These are phyloP conservation scores for Begonia masoniana DNA, from an alignment of 306 rosid species.

Conservation along the genomic window DNA sequence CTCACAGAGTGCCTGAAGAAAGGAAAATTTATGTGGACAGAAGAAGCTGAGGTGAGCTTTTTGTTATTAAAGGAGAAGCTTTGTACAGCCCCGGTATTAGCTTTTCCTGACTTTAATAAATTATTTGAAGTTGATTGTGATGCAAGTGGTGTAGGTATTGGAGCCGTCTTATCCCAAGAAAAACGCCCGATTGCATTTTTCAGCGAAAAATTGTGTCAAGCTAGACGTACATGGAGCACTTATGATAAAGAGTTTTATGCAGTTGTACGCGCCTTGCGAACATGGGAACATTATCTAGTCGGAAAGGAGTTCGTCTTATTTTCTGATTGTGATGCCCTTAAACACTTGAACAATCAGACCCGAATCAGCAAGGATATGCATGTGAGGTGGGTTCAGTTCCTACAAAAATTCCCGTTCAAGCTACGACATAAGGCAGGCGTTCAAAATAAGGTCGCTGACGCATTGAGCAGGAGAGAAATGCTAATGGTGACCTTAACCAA, in stretches of 20 bases:
- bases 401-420: not conserved
- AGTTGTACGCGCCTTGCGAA: not conserved
- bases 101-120: not conserved
- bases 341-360: not conserved
- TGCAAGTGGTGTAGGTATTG: not conserved
- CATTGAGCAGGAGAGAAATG: too few relatives aligned
- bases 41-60: too few relatives aligned
- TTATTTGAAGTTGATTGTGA: slow-evolving; percentile 2
- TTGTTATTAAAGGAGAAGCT: too few relatives aligned
- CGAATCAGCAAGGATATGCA: not conserved
- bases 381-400: not conserved
- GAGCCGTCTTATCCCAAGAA: not conserved
- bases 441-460: not conserved
- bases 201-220: not conserved
- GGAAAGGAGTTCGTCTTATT: not conserved
- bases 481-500: too few relatives aligned
- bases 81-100: not conserved
- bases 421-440: not conserved
- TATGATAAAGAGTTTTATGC: not conserved
- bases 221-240: not conserved
- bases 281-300: not conserved
- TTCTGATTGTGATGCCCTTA: not conserved
- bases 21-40: too few relatives aligned
- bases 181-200: not conserved
- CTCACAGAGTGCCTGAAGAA: too few relatives aligned